These are phyloP conservation scores for Pythium graminicola DNA, from an alignment of 352 stramenopile genomes.

Conservation along the genomic window DNA sequence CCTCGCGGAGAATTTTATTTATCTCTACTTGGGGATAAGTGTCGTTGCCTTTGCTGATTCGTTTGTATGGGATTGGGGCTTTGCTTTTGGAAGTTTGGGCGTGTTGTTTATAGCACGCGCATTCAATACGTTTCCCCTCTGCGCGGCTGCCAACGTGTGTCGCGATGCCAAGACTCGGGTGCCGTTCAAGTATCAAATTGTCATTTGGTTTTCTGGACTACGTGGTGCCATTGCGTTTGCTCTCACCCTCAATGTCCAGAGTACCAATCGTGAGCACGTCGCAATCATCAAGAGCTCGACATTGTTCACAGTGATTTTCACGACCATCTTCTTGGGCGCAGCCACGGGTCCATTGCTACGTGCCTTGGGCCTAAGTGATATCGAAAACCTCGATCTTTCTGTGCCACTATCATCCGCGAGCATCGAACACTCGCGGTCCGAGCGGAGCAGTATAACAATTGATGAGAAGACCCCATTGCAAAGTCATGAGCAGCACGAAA, in stretches of 20 bases:
- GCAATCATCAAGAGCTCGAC: conserved; percentile 20
- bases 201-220: conserved; percentile 76
- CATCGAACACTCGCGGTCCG: background rate
- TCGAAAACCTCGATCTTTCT: conserved; percentile 83
- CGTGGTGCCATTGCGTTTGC: conserved; percentile 40
- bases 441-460: background rate
- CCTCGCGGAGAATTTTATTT: conserved; percentile 42
- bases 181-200: conserved; percentile 28
- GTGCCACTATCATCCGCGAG: background rate
- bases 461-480: conserved; percentile 1
- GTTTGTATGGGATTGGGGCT: conserved; percentile 37
- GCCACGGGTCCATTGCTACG: background rate
- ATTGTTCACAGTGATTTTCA: conserved; percentile 24
- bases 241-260: conserved; percentile 28
- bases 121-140: conserved; percentile 28
- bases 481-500: background rate
- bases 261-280: conserved; percentile 8
- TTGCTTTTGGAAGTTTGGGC: conserved; percentile 26
- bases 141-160: conserved; percentile 26
- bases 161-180: conserved; percentile 27
- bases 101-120: conserved; percentile 27
- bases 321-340: conserved; percentile 29
- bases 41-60: conserved; percentile 33
- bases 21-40: conserved; percentile 33
- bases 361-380: too few species aligned